Evolutionary conservation across 2,329 filamentous ascomycete species (phyloP), one percentile per base, ranked within the genome.

Genomic region (Lizonia empirigonia): DNA sequence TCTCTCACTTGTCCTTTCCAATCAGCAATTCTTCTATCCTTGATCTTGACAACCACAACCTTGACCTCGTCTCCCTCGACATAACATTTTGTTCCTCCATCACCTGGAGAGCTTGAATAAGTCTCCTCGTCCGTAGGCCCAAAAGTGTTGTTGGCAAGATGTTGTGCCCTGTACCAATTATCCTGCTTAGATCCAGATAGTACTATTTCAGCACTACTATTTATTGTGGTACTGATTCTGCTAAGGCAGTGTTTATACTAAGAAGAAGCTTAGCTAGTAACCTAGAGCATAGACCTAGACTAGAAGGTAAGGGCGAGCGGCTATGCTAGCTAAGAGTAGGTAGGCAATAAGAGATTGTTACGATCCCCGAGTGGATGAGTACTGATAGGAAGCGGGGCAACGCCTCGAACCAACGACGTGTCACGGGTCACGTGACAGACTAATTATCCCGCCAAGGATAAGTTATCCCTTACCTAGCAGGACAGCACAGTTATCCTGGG

Each of bases 1-100:
- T 97, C 93, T 64, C 88, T 85, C 4, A 97, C 91, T 13, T 86
- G 85, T 15, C 94, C 93, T 77, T 96, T 96, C 89, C 89, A 96
- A 72, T 96, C 94, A 59, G 89, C 91, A 64, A 95, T 95, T 65
- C 91, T 83, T 39, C 94, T 91, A 69, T 92, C 90, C 64, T 82
- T 83, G 62, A 97, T 90, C 63, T 82, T 84, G 7, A 97, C 94
- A 5, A 93, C 83, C 26, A 97, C 90, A 6, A 97, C 92, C 39
- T 89, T 82, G 1, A 95, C 91, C 69, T 94, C 89, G 67, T 91
- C 88, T 2, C 88, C 89, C 29, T 87, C 88, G 32, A 96, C 83
- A 73, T 91, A 90, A 67, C 83, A 86, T 67, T 83, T 82, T 27
- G 82, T 77, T 0, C 85, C 76, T 16, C 74, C 76, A 50, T 77